Evolutionary conservation across 371 early-diverging fungal species (phyloP).

Genomic region (Blastocladiella emersonii): DNA sequence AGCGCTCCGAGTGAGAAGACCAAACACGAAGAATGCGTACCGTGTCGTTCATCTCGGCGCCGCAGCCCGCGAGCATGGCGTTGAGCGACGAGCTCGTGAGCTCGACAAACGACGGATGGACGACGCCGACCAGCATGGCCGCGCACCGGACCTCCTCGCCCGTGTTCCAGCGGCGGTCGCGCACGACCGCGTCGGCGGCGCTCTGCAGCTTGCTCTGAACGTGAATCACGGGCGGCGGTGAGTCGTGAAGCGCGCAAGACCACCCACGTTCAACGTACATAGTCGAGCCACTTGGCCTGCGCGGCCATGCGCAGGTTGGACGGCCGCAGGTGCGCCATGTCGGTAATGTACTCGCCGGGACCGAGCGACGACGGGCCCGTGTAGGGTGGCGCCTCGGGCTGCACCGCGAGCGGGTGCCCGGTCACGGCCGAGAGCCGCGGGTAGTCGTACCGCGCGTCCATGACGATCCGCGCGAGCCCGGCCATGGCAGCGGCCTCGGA

Average conservation of each 20-base stretch:
- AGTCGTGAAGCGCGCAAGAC: no score
- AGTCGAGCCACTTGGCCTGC: background rate
- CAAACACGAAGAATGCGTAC: background rate
- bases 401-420: background rate
- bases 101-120: background rate
- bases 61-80: background rate
- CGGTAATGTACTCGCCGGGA: background rate
- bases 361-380: background rate
- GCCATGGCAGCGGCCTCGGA: background rate
- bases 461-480: background rate
- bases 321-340: slow-evolving; percentile 1
- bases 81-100: background rate
- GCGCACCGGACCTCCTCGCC: background rate
- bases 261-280: background rate
- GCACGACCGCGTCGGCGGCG: background rate
- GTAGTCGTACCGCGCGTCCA: background rate
- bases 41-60: background rate
- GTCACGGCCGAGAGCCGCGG: background rate
- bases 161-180: background rate
- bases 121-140: background rate
- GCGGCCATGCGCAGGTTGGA: background rate
- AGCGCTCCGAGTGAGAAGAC: no score
- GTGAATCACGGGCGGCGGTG: no score
- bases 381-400: background rate
- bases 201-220: background rate